Base-by-base conservation (phyloP, 1,139 yeast genomes). In the Yamadazyma trypodendri region DNA sequence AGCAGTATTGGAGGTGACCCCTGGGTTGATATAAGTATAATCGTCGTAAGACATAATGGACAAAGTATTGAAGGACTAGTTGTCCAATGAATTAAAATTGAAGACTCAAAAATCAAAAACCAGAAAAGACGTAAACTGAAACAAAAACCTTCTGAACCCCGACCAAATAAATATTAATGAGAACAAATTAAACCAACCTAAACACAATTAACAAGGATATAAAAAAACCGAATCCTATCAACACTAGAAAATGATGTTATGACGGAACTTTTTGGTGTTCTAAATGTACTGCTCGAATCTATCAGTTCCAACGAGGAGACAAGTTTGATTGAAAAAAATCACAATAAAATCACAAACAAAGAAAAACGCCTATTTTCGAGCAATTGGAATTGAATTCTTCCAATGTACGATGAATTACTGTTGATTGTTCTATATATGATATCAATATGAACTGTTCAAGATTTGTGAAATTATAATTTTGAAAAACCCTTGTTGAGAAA, bases 1-100 rank as follows among this genome's bases (percentile, higher is more conserved):
- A 16, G 73, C 75, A 11, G 66, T 64, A 40, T 57, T 63, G 9
- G 73, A 34, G 21, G 44, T 40, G 10, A 39, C 29, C 13, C 29
- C 29, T 15, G 36, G 34, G 31, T 36, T 37, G 8, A 32, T 27
- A 22, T 25, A 32, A 20, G 35, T 9, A 11, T 32, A 25, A 17
- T 32, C 35, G 13, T 24, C 31, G 16, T 25, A 32, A n/a, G 35
- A 32, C 35, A 32, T 32, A 6, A 7, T 22, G 24, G 22, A 16
- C 7, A 10, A 7, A 5, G 15, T n/a, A n/a, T n/a, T n/a, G n/a
- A n/a, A n/a, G n/a, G n/a, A n/a, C n/a, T n/a, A n/a, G n/a, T n/a
- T n/a, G n/a, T n/a, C n/a, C n/a, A 24, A 22, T 22, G 9, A 24
- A n/a, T 8, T 7, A 7, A 11, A 27, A 27, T 7, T n/a, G 13